A percentile compares a stretch with the other conserved stretches of the same genome.
phyloP scores from a whole-genome alignment of 768 basidiomycete genomes.

The Boletus vinaceobasis region DNA sequence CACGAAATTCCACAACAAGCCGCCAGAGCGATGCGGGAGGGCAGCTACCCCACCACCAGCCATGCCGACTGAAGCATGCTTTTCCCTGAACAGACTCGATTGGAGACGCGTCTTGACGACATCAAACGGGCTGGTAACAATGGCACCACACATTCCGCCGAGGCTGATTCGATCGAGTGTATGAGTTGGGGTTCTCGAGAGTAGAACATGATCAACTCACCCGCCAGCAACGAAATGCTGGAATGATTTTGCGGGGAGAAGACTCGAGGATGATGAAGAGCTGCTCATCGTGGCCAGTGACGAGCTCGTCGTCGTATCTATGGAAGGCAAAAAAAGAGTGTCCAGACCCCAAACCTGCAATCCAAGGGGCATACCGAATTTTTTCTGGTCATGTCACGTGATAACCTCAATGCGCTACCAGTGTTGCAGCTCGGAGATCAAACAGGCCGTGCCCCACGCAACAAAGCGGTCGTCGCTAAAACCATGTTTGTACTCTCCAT shows the following conservation, averaged over 20 bases:
- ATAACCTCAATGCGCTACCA: too few species aligned
- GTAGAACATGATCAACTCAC: slow-evolving; percentile 42
- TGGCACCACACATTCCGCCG: slow-evolving; percentile 96
- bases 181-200: slow-evolving; percentile 2
- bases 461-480: not conserved
- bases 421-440: too few species aligned
- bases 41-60: slow-evolving; percentile 32
- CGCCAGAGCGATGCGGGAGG: slow-evolving; percentile 37
- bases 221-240: slow-evolving; percentile 84
- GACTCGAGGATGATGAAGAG: slow-evolving; percentile 32
- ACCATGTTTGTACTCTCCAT: slow-evolving; percentile 48
- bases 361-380: not conserved
- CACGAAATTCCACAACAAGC: slow-evolving; percentile 87
- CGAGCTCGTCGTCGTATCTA: slow-evolving; percentile 15
- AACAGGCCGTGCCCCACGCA: not conserved
- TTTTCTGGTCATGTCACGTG: slow-evolving; percentile 19
- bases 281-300: slow-evolving; percentile 12
- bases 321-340: not conserved
- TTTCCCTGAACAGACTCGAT: slow-evolving; percentile 73
- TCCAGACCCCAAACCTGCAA: not conserved
- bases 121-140: slow-evolving; percentile 96
- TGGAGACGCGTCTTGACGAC: slow-evolving; percentile 98
- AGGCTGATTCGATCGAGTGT: slow-evolving; percentile 47
- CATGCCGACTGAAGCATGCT: slow-evolving; percentile 33
- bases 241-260: slow-evolving; percentile 75